Evolutionary conservation across 2,329 filamentous ascomycete genomes (phyloP).

Genomic region (Aureobasidium pullulans): DNA sequence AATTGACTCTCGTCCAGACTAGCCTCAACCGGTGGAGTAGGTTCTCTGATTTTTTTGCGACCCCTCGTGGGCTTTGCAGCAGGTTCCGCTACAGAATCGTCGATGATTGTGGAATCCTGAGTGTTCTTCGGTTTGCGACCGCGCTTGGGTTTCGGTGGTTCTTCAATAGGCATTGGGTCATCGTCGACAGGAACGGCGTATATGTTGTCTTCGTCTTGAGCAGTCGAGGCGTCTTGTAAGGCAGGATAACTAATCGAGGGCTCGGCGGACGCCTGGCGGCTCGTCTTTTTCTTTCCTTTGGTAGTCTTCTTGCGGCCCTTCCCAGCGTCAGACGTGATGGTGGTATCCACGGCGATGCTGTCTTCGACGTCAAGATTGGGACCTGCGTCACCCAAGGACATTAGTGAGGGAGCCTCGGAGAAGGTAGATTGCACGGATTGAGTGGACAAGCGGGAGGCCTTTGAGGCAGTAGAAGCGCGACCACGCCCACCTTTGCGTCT

Average conservation of each 20-base stretch:
- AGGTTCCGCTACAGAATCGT: conserved; percentile 8
- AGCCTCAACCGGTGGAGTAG: not conserved
- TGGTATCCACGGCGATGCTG: conserved; percentile 45
- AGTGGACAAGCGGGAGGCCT: conserved; percentile 57
- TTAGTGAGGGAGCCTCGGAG: conserved; percentile 35
- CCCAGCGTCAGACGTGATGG: conserved; percentile 42
- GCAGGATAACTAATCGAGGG: conserved; percentile 5
- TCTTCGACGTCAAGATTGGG: conserved; percentile 15
- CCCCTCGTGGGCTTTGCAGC: conserved; percentile 12
- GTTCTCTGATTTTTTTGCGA: conserved; percentile 13
- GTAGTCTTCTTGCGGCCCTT: conserved; percentile 26
- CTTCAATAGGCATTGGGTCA: conserved; percentile 11
- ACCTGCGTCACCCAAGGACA: conserved; percentile 38
- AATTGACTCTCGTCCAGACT: conserved; percentile 23
- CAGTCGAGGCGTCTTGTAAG: not conserved
- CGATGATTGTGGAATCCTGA: not conserved
- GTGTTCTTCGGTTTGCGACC: conserved; percentile 23
- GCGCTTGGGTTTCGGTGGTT: conserved; percentile 22
- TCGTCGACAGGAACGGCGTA: not conserved
- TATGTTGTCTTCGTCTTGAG: not conserved
- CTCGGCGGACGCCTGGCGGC: conserved; percentile 11
- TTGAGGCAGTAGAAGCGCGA: conserved; percentile 48
- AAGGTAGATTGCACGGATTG: conserved; percentile 40
- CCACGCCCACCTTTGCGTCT: conserved; percentile 51
- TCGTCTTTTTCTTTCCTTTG: conserved; percentile 36